phyloP scores from a whole-genome alignment of 257 asterid genomes.

The Forsythia suspensa region DNA sequence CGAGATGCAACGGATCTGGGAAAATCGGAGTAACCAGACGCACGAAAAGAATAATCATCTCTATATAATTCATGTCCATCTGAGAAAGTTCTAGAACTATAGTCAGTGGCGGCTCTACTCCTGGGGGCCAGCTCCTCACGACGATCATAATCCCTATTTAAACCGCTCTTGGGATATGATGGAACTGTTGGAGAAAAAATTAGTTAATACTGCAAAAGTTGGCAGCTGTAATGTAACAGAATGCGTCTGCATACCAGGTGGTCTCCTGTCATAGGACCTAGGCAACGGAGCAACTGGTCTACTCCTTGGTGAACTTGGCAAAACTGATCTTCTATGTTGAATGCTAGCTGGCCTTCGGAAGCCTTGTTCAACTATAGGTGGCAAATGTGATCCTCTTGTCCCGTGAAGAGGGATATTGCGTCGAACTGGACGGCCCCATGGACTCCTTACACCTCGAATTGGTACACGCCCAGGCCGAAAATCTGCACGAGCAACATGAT shows the following conservation, averaged over 20 bases:
- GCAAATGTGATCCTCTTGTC: slow-evolving; percentile 58
- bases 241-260: slow-evolving; percentile 59
- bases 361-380: slow-evolving; percentile 62
- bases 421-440: slow-evolving; percentile 69
- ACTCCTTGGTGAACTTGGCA: slow-evolving; percentile 66
- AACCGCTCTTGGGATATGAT: slow-evolving; percentile 69
- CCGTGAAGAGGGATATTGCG: slow-evolving; percentile 59
- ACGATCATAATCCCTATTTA: slow-evolving; percentile 74
- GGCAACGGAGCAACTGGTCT: slow-evolving; percentile 69
- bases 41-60: slow-evolving; percentile 82
- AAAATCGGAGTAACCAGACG: slow-evolving; percentile 69
- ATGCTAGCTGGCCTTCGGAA: slow-evolving; percentile 57
- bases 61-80: slow-evolving; percentile 69
- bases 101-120: slow-evolving; percentile 71
- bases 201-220: slow-evolving; percentile 13
- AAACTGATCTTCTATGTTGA: slow-evolving; percentile 72
- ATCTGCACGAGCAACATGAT: slow-evolving; percentile 69
- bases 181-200: slow-evolving; percentile 44
- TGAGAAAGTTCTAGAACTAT: slow-evolving; percentile 54
- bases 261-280: slow-evolving; percentile 90
- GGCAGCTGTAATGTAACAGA: not conserved
- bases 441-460: slow-evolving; percentile 54
- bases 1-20: slow-evolving; percentile 74
- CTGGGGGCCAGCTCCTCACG: slow-evolving; percentile 76
- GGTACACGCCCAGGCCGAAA: slow-evolving; percentile 59